Base-by-base conservation (phyloP, 1,284 basidiomycete genomes). In the Moesziomyces parantarcticus region DNA sequence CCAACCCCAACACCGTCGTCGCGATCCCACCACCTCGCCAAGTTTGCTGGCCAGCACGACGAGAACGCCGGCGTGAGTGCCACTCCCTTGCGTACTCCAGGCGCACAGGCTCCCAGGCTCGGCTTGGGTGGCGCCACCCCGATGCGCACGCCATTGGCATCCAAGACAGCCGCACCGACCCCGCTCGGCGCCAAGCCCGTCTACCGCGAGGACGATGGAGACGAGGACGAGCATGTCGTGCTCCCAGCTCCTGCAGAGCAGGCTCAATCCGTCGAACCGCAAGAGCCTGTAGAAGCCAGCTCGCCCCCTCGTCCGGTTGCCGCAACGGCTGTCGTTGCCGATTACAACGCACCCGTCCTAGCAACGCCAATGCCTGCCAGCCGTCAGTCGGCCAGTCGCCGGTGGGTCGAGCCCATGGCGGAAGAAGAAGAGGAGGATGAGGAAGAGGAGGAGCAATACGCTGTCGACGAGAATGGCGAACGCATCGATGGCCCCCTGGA, bases 351-450 rank as follows among this genome's bases (percentile, higher is more conserved):
- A 6, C 10, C 56, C 11, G 69, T 72, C 1, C 62, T 52, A 5
- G 69, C 70, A 5, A 76, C 75, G 22, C 75, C 75, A 1, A 72
- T 72, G 59, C 69, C 69, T 1, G 47, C 48, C 40, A 58, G 20
- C 46, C 34, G 63, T 8, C 69, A 72, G 25, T 58, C 69, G 23
- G 69, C 69, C 3, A 50, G 60, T 21, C 69, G 65, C 20, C 74
- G 68, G 25, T 76, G 64, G 74, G 57, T 75, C 56, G 66, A 75
- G 52, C 62, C 69, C 21, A 65, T 71, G 71, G 49, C 44, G 34
- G 64, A 71, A 29, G 66, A 74, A 10, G 76, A 76, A 20, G 76
- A 78, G 39, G 71, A 79, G 26, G 55, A 64, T 11, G 74, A 51
- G 21, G 62, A 61, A 20, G 56, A 55, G 18, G 68, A 65, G 42